A percentile compares a stretch with the other conserved stretches of the same genome.
Evolutionary conservation across 495 filamentous ascomycete genomes (phyloP).

Genomic region (Pseudomonodictys pantanalensis): DNA sequence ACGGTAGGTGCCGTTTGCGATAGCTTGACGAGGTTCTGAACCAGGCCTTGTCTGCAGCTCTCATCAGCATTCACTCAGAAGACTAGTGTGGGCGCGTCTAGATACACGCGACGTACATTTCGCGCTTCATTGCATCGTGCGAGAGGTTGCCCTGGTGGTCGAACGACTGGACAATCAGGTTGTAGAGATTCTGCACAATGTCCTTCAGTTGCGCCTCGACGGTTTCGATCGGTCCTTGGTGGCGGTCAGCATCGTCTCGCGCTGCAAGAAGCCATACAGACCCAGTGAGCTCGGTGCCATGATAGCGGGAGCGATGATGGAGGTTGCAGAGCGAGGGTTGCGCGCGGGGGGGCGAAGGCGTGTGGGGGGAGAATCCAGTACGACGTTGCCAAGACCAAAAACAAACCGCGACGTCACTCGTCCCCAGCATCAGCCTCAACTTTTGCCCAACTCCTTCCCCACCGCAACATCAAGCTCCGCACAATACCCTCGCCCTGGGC

Average conservation of each 20-base stretch:
- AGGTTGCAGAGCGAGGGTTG: not conserved
- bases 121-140: slow-evolving; percentile 57
- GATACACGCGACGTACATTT: slow-evolving; percentile 51
- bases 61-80: slow-evolving; percentile 12
- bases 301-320: not conserved
- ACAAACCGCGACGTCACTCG: too few species aligned
- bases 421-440: not conserved
- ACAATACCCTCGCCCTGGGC: too few species aligned
- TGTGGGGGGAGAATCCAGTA: not conserved
- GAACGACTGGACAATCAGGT: slow-evolving; percentile 72
- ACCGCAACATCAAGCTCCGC: too few species aligned
- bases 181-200: slow-evolving; percentile 83
- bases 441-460: not conserved
- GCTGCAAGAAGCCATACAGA: not conserved
- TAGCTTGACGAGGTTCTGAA: slow-evolving; percentile 49
- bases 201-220: slow-evolving; percentile 57
- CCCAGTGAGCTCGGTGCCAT: not conserved
- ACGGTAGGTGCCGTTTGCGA: slow-evolving; percentile 47
- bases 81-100: not conserved
- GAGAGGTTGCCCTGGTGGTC: slow-evolving; percentile 64
- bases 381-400: not conserved
- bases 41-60: slow-evolving; percentile 29
- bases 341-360: not conserved
- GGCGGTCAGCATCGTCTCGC: not conserved
- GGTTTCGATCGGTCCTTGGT: slow-evolving; percentile 1